Conservation (phyloP, 225 moss, liverwort and hornwort genomes). For the Polytrichum formosum region DNA sequence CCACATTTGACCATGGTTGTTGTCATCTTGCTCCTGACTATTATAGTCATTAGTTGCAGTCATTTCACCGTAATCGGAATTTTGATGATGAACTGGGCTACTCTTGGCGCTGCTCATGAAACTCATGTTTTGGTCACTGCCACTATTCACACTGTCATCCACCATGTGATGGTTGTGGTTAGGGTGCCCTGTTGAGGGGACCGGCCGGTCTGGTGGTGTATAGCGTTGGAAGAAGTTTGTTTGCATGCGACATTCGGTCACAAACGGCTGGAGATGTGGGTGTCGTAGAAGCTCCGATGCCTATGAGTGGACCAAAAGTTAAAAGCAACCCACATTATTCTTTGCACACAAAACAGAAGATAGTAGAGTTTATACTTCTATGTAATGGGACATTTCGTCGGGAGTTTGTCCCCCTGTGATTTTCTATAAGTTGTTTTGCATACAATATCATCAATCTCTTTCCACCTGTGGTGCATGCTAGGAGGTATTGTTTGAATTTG, state of each 20-base stretch:
- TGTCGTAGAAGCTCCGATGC: conserved; percentile 87
- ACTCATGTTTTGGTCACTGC: conserved; percentile 70
- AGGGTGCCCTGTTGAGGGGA: conserved; percentile 25
- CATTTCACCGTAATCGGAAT: background rate
- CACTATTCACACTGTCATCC: conserved; percentile 28
- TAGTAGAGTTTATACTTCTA: too few relatives aligned
- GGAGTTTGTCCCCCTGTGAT: too few relatives aligned
- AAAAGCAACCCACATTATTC: too few relatives aligned
- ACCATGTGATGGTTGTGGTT: conserved; percentile 40
- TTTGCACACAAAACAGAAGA: too few relatives aligned
- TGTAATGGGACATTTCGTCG: too few relatives aligned
- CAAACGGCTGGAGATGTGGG: conserved; percentile 92
- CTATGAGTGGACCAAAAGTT: conserved; percentile 26
- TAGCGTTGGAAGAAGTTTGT: conserved; percentile 10
- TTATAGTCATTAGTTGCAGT: background rate
- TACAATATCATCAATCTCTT: too few relatives aligned
- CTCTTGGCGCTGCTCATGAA: conserved; percentile 78
- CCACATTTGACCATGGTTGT: too few relatives aligned
- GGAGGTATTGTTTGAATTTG: too few relatives aligned
- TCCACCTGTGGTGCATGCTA: too few relatives aligned
- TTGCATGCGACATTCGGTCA: conserved; percentile 87
- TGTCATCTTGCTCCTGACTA: too few relatives aligned
- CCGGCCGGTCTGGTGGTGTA: too few relatives aligned
- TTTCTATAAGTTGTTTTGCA: too few relatives aligned
- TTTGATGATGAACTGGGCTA: conserved; percentile 43